Conservation (phyloP, 129 eudicot genomes). For the Ambrosia artemisiifolia region DNA sequence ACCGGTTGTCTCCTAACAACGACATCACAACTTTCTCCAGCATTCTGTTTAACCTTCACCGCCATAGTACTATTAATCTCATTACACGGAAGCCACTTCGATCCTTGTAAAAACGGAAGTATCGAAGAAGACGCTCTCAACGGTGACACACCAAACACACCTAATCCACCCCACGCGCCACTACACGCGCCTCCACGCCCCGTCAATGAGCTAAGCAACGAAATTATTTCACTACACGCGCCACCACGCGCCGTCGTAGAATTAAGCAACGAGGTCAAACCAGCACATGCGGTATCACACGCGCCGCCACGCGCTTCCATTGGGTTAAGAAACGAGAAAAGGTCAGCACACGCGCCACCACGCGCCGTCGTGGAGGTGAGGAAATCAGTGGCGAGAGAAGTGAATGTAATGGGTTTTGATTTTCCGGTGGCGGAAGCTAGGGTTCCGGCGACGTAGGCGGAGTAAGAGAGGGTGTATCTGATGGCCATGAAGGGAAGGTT, state of each 20-base stretch:
- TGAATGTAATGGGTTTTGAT: conserved; percentile 23
- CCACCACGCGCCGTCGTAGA: too few species aligned
- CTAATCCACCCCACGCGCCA: conserved; percentile 23
- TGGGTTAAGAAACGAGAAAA: too few species aligned
- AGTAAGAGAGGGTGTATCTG: conserved; percentile 61
- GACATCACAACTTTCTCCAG: conserved; percentile 13
- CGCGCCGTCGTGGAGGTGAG: conserved; percentile 32
- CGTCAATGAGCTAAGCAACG: conserved; percentile 43
- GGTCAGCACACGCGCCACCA: too few species aligned
- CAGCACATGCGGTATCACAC: too few species aligned
- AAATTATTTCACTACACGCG: conserved; percentile 25
- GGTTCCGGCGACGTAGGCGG: conserved; percentile 63
- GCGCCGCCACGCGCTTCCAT: too few species aligned
- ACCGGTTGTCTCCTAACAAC: conserved; percentile 14
- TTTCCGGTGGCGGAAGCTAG: conserved; percentile 47
- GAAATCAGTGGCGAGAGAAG: conserved; percentile 38
- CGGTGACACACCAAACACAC: conserved; percentile 55
- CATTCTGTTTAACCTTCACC: not conserved
- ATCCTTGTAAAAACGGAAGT: conserved; percentile 59
- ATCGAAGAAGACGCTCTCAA: conserved; percentile 42
- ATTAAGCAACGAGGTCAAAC: too few species aligned
- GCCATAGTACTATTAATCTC: conserved; percentile 30
- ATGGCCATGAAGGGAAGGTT: conserved; percentile 58
- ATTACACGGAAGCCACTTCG: conserved; percentile 78
- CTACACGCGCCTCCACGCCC: conserved; percentile 18